Base-by-base conservation (phyloP, 176 grass and related monocot species). In the Juncus effusus region DNA sequence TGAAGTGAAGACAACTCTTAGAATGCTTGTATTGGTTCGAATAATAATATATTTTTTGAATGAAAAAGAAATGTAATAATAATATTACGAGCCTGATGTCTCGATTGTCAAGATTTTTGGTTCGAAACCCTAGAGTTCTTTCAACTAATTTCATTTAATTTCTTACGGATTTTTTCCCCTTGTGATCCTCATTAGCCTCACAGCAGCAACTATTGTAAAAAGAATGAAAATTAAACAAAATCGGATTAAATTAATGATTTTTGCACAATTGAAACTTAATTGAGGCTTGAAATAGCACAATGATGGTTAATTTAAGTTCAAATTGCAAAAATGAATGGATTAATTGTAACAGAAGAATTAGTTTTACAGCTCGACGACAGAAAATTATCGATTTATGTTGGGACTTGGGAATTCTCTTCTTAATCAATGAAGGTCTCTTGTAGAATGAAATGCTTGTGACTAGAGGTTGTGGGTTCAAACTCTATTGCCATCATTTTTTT, bases 81-180 rank as follows among this genome's bases (percentile, higher is more conserved):
- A 79, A 28, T 49, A 57, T 68, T 88, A 91, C 93, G 82, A 89
- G 56, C 77, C 88, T 80, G 54, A 96, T 91, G 77, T 96, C 93
- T 75, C 87, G 85, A 55, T 86, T 78, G 4, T 91, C 93, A 77
- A 96, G 80, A 70, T 83, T 44, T 14, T 77, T 76, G n/a, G 80
- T 89, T 16, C 77, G 78, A 61, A 96, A 91, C 40, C 88, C 93
- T 47, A 96, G 75, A 2, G 88, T 89, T 81, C 88, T 96, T 64
- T 91, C 75, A 10, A 96, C 88, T 85, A 91, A 91, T 61, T 83
- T 80, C 82, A 91, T 96, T 60, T 89, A 84, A 70, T 79, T 91
- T 49, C 83, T 64, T 39, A 56, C 77, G 12, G 84, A 83, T 51
- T 68, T 61, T 44, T 79, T 81, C 49, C 77, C 74, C 70, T 77